Conservation (phyloP, 2,329 filamentous ascomycete species). For the Helotiales sp. region DNA sequence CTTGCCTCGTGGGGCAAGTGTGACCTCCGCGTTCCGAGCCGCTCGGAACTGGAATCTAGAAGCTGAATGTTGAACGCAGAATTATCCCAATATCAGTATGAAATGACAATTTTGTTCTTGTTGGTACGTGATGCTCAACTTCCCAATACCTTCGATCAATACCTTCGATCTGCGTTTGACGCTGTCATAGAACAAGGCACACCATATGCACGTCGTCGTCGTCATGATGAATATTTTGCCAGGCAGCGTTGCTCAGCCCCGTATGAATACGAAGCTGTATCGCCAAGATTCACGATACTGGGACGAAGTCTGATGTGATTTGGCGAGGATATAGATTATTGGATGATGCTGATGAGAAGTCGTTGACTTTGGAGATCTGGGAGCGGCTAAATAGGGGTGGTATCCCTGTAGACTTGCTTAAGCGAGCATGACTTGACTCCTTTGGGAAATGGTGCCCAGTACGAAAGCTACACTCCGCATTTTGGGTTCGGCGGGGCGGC, state of each 20-base stretch:
- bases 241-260: conserved; percentile 4
- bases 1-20: no score
- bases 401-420: conserved; percentile 6
- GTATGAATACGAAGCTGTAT: background rate
- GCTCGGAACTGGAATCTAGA: background rate
- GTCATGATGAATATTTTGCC: background rate
- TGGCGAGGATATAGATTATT: no score
- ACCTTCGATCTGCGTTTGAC: background rate
- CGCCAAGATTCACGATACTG: background rate
- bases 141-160: background rate
- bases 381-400: conserved; percentile 9
- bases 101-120: background rate
- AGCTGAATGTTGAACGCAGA: background rate
- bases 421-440: background rate
- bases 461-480: background rate
- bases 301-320: no score
- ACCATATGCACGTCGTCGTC: conserved; percentile 14
- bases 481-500: background rate
- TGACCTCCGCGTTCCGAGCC: background rate
- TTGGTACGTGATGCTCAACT: background rate
- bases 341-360: conserved; percentile 13
- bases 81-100: background rate
- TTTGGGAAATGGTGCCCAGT: background rate
- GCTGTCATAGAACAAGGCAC: background rate
- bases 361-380: conserved; percentile 13